phyloP scores from a whole-genome alignment of 257 asterid genomes.

The Solanum clarkiae region DNA sequence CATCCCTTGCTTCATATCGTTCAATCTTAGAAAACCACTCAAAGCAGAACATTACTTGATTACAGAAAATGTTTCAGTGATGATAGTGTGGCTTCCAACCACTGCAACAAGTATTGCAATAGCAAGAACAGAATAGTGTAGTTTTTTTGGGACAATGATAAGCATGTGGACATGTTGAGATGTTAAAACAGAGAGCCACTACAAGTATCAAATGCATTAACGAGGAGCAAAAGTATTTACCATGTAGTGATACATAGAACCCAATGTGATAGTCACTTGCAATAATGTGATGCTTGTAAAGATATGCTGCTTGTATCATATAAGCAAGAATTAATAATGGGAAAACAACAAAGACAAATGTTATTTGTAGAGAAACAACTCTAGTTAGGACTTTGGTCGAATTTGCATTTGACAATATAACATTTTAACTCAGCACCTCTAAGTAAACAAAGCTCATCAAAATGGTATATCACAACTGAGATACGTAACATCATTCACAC shows the following conservation, averaged over 20 bases:
- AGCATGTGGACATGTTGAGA: not conserved
- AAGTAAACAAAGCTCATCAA: not conserved
- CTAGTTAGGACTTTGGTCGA: not conserved
- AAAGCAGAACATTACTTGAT: conserved; percentile 94
- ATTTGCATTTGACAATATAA: not conserved
- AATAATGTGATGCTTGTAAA: conserved; percentile 67
- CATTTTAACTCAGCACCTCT: not conserved
- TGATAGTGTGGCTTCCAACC: conserved; percentile 95
- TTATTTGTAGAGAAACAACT: conserved; percentile 28
- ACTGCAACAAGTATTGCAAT: conserved; percentile 97
- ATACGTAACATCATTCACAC: too few relatives aligned
- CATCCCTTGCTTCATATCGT: conserved; percentile 51
- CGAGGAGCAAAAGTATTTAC: conserved; percentile 12
- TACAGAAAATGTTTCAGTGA: conserved; percentile 85
- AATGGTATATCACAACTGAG: too few relatives aligned
- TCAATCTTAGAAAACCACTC: conserved; percentile 64
- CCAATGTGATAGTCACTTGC: conserved; percentile 68
- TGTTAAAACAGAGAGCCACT: not conserved
- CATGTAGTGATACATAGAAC: conserved; percentile 90
- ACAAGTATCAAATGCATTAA: not conserved
- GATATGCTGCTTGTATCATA: conserved; percentile 99
- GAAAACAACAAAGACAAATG: conserved; percentile 70
- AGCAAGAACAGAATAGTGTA: conserved; percentile 86
- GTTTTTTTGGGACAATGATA: conserved; percentile 29
- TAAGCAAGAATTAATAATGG: conserved; percentile 91